phyloP scores from a whole-genome alignment of 2,329 filamentous ascomycete species.

The Clonostachys byssicola region DNA sequence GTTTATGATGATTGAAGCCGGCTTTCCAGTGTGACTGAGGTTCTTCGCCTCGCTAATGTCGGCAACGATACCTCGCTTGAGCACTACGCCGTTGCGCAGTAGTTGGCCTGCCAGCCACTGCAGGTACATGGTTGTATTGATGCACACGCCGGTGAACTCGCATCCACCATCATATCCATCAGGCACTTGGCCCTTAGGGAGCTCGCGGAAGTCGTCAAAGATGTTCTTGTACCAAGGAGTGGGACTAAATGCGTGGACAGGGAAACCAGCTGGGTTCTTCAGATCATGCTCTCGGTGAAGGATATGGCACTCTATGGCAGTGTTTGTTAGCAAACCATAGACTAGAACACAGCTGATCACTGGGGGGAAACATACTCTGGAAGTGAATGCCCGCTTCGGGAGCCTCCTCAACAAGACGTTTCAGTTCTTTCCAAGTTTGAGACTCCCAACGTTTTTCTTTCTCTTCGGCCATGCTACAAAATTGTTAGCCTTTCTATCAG shows the following conservation, averaged over 20 bases:
- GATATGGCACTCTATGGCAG: conserved; percentile 35
- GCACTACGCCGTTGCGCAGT: conserved; percentile 63
- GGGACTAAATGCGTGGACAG: conserved; percentile 57
- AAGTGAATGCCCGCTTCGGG: conserved; percentile 80
- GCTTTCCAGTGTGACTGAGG: conserved; percentile 44
- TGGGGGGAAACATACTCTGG: conserved; percentile 44
- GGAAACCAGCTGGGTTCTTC: conserved; percentile 29
- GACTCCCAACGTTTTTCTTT: conserved; percentile 52
- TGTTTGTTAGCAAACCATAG: background rate
- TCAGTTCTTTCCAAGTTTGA: conserved; percentile 60
- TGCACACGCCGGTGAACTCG: conserved; percentile 75
- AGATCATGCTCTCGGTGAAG: conserved; percentile 60
- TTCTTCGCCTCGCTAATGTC: conserved; percentile 67
- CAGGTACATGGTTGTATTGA: conserved; percentile 86
- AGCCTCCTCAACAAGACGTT: conserved; percentile 55
- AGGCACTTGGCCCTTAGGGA: conserved; percentile 53
- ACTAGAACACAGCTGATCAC: background rate
- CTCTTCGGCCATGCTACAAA: conserved; percentile 35
- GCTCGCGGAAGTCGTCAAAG: conserved; percentile 64
- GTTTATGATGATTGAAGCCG: conserved; percentile 68
- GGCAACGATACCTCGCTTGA: conserved; percentile 57
- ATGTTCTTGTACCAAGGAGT: conserved; percentile 73
- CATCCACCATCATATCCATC: conserved; percentile 52
- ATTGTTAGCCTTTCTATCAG: background rate
- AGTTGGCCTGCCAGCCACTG: conserved; percentile 82